Conservation (phyloP, 441 rosid genomes). For the Gossypium schwendimanii region DNA sequence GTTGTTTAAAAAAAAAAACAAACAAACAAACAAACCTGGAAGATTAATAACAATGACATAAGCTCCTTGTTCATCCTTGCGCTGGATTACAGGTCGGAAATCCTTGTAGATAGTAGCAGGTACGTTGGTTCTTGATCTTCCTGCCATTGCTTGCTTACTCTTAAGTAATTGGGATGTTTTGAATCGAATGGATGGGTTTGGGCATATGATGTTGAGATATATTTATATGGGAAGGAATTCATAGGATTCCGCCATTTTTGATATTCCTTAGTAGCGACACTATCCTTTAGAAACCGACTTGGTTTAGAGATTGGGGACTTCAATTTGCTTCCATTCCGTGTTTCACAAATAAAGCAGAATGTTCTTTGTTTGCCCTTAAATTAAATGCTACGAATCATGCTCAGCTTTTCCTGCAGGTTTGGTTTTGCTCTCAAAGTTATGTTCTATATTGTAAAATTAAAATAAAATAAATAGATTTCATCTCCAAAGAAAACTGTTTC, state of each 20-base stretch:
- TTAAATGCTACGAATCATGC: background rate
- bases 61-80: background rate
- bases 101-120: background rate
- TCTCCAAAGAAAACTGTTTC: too few relatives aligned
- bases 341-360: background rate
- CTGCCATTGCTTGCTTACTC: background rate
- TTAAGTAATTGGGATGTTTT: too few relatives aligned
- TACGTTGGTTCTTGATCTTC: background rate
- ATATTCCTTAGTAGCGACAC: background rate
- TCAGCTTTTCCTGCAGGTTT: background rate
- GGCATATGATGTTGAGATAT: background rate
- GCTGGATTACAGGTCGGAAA: background rate
- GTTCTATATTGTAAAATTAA: too few relatives aligned
- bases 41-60: background rate
- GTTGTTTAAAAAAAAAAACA: background rate
- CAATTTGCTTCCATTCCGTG: background rate
- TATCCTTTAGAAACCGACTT: background rate
- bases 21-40: background rate
- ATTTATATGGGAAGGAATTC: background rate
- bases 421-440: background rate
- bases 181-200: too few relatives aligned
- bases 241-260: background rate
- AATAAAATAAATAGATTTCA: too few relatives aligned
- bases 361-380: slow-evolving; percentile 5
- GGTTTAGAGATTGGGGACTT: background rate